Evolutionary conservation across 108 stramenopile species (phyloP), one percentile per base, ranked within the genome.

Genomic region (Cyclostephanos invisitatus): DNA sequence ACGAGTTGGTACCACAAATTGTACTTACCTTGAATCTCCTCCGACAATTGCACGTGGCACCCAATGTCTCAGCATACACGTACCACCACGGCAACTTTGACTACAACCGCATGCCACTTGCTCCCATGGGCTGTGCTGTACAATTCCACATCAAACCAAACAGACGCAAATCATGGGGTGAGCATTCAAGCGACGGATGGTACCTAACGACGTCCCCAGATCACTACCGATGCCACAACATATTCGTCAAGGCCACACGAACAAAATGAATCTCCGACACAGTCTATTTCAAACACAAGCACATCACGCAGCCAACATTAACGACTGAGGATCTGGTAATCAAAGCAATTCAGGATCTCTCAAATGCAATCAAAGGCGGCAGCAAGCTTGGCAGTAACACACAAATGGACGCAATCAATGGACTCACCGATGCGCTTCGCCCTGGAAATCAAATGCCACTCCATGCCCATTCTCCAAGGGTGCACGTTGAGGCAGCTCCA

Each of bases 91-190:
- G 79, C 3, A 49, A 21, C 8, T 68, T 68, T 18, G 74, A 84
- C 72, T 82, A 54, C 77, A 81, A 86, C 42, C 44, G 62, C 12
- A 73, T 71, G 35, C 86, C 86, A 5, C 24, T 86, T 15, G 83
- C 77, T 1, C 83, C 86, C 24, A 46, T 63, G 7, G 86, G 86
- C 7, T 80, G 54, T 18, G 46, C 47, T 17, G 68, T 79, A 48
- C 38, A 84, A 27, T 35, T 37, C 8, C 80, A 82, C 29, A 47
- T 35, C 12, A 74, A 62, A 50, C 73, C 82, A 48, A 22, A 27
- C 14, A 24, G 28, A 28, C 44, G 77, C 37, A 51, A 47, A 18
- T 48, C 76, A 15, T 86, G 59, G 8, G 40, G 18, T 14, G 27
- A 48, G n/a, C 76, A 62, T 70, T 38, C 38, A 4, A 64, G 12